Conservation (phyloP, 176 grass and related monocot genomes). For the Musa itinerans region DNA sequence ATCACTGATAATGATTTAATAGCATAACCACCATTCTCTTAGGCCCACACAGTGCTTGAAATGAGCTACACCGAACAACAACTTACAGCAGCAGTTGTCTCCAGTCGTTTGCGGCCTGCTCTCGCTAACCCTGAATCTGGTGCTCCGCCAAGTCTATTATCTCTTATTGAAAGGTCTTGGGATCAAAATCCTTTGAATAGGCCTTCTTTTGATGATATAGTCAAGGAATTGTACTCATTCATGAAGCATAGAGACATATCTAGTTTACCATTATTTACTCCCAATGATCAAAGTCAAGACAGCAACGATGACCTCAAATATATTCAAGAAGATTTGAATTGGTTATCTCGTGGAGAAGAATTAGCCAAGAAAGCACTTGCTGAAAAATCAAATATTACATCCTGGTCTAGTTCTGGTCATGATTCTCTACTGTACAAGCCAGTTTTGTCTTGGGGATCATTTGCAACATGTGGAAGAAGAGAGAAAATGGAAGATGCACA, state of each 20-base stretch:
- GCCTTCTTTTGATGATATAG: conserved; percentile 69
- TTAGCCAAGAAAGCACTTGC: conserved; percentile 34
- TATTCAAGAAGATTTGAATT: conserved; percentile 66
- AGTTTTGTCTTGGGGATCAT: conserved; percentile 88
- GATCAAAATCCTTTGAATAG: conserved; percentile 60
- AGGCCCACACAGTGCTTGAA: conserved; percentile 97
- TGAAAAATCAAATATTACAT: conserved; percentile 18
- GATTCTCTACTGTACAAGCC: conserved; percentile 40
- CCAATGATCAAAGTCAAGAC: conserved; percentile 30
- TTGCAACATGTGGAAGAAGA: conserved; percentile 75
- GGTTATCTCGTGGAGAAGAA: conserved; percentile 67
- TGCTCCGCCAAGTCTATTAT: conserved; percentile 52
- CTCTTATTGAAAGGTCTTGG: conserved; percentile 73
- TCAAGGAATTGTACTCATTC: conserved; percentile 40
- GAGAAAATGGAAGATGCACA: conserved; percentile 97
- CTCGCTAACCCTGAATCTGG: conserved; percentile 52
- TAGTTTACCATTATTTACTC: conserved; percentile 20
- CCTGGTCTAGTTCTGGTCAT: conserved; percentile 37
- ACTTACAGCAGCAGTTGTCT: conserved; percentile 73
- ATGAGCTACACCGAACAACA: conserved; percentile 98
- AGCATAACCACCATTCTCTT: conserved; percentile 18
- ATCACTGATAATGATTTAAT: background rate
- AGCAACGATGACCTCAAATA: conserved; percentile 26
- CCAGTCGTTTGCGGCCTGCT: conserved; percentile 63
- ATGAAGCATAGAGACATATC: conserved; percentile 31